Base-by-base conservation (phyloP, 148 eudicot genomes). In the Silene uniflora region DNA sequence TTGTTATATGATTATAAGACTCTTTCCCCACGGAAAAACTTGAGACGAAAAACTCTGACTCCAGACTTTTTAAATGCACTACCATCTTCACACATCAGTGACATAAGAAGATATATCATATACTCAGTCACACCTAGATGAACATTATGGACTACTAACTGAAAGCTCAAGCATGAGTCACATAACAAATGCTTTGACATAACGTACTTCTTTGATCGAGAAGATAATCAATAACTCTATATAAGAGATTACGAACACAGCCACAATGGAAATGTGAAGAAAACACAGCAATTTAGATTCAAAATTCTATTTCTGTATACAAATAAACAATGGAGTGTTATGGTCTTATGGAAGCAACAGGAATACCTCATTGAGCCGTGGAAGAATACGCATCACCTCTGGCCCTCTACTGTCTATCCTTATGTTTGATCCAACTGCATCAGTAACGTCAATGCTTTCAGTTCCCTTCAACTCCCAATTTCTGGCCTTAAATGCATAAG, bases 381-480 rank as follows among this genome's bases (percentile, higher is more conserved):
- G 99, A 65, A 91, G 68, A 79, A 96, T 84, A 56, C 97, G 99
- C 99, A 96, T 89, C 80, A 96, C 97, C 85, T 96, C 99, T 63
- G 99, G 99, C 65, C 99, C 99, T 79, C 99, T 92, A 79, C 98
- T 92, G 85, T 92, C 99, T 79, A 96, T 86, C 49, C 98, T 84
- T 73, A 96, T 96, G 77, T 96, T 96, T 13, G 98, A 96, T 70
- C 99, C 99, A 79, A 96, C 92, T 13, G 99, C 98, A 89, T 96
- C 99, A 12, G 94, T 92, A 62, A 96, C 87, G 84, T 96, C 99
- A 73, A 96, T 92, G 85, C 83, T 96, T 80, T 96, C 98, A 6
- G 98, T 96, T 78, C 89, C 91, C 86, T 92, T 96, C 75, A 96
- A 81, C 85, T 96, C 99, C 99, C 99, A 96, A 77, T 92, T 96